phyloP scores from a whole-genome alignment of 2,329 filamentous ascomycete genomes.

The Elsinoe fawcettii region DNA sequence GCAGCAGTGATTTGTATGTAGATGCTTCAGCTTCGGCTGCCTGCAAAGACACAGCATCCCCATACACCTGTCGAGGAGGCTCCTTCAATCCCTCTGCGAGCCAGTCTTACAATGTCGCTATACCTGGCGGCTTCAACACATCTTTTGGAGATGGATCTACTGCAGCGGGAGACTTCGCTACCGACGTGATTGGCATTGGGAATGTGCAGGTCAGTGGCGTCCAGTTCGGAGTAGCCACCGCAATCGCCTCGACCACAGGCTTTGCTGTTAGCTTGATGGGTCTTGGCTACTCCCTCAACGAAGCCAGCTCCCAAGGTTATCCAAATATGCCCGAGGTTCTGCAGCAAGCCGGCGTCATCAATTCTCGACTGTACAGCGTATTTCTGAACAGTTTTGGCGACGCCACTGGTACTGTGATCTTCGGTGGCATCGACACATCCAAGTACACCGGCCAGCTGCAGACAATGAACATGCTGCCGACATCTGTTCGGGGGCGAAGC shows the following conservation, averaged over 20 bases:
- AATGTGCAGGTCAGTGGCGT: slow-evolving; percentile 25
- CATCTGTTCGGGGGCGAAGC: neutral
- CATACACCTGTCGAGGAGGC: slow-evolving; percentile 25
- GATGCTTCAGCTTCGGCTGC: slow-evolving; percentile 23
- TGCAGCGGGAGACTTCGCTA: slow-evolving; percentile 24
- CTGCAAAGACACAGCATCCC: slow-evolving; percentile 20
- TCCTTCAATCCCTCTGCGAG: slow-evolving; percentile 24
- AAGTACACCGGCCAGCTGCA: slow-evolving; percentile 27
- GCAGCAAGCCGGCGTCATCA: slow-evolving; percentile 25
- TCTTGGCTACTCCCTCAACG: slow-evolving; percentile 25
- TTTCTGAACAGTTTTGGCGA: slow-evolving; percentile 26
- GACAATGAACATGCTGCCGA: slow-evolving; percentile 27
- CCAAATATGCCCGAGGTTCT: slow-evolving; percentile 30
- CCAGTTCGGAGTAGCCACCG: slow-evolving; percentile 27
- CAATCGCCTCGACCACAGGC: slow-evolving; percentile 24
- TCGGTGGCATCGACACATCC: slow-evolving; percentile 29
- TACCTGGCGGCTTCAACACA: slow-evolving; percentile 25
- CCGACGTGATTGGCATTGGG: slow-evolving; percentile 26
- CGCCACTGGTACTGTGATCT: slow-evolving; percentile 27
- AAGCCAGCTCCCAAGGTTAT: slow-evolving; percentile 24
- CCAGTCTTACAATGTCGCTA: slow-evolving; percentile 24
- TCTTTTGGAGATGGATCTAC: slow-evolving; percentile 26
- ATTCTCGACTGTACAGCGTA: slow-evolving; percentile 27
- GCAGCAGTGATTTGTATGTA: slow-evolving; percentile 29
- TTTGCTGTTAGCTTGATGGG: slow-evolving; percentile 28